Conservation (phyloP, 2,329 filamentous ascomycete genomes). For the Keithomyces neogunnii region DNA sequence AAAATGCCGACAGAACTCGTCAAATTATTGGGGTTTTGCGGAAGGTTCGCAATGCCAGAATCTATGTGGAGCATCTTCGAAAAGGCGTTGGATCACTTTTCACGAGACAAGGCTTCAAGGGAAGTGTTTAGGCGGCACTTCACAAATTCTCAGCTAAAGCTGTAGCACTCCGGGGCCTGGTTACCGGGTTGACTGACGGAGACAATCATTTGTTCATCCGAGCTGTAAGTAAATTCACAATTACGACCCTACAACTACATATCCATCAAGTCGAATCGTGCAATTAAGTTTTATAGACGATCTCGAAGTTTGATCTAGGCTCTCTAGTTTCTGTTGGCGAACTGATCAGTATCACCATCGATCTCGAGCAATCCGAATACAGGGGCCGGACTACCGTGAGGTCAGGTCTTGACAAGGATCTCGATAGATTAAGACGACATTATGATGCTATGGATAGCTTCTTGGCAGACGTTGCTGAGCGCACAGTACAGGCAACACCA, state of each 20-base stretch:
- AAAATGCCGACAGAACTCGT: conserved; percentile 52
- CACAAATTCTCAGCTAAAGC: conserved; percentile 61
- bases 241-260: not conserved
- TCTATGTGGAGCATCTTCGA: conserved; percentile 58
- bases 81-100: conserved; percentile 62
- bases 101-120: conserved; percentile 44
- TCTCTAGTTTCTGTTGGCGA: conserved; percentile 59
- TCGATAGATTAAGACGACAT: conserved; percentile 69
- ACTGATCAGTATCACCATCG: conserved; percentile 64
- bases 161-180: conserved; percentile 58
- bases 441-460: conserved; percentile 73
- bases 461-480: conserved; percentile 56
- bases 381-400: conserved; percentile 66
- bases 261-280: too few relatives aligned
- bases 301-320: conserved; percentile 48
- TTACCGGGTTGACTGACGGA: conserved; percentile 23
- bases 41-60: conserved; percentile 68
- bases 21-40: conserved; percentile 54
- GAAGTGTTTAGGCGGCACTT: conserved; percentile 66
- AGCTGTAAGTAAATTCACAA: not conserved
- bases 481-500: conserved; percentile 57
- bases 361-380: conserved; percentile 69
- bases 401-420: conserved; percentile 58
- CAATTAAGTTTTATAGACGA: conserved; percentile 2
- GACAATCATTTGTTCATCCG: not conserved